phyloP scores from a whole-genome alignment of 306 rosid species.

The apple (Malus domestica) region ASM211411v1 NC_041789.1:18879001-18879500 shows the following conservation, averaged over 20 bases:
- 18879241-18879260: slow-evolving; percentile 74
- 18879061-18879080: slow-evolving; percentile 88
- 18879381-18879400: neutral
- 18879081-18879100: slow-evolving; percentile 75
- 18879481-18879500: neutral
- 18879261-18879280: slow-evolving; percentile 8
- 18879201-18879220: slow-evolving; percentile 77
- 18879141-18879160: slow-evolving; percentile 73
- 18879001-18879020: neutral
- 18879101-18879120: slow-evolving; percentile 69
- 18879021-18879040: slow-evolving; percentile 43
- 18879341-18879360: neutral
- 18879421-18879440: neutral
- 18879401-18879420: neutral
- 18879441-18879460: neutral
- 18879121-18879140: slow-evolving; percentile 95
- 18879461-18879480: neutral
- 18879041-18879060: slow-evolving; percentile 35
- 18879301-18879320: neutral
- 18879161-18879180: slow-evolving; percentile 84
- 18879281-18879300: neutral
- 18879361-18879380: neutral
- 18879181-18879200: slow-evolving; percentile 82
- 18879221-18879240: slow-evolving; percentile 75
- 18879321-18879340: neutral